Conservation (phyloP, 768 basidiomycete species). For the Naganishia vaughanmartiniae region DNA sequence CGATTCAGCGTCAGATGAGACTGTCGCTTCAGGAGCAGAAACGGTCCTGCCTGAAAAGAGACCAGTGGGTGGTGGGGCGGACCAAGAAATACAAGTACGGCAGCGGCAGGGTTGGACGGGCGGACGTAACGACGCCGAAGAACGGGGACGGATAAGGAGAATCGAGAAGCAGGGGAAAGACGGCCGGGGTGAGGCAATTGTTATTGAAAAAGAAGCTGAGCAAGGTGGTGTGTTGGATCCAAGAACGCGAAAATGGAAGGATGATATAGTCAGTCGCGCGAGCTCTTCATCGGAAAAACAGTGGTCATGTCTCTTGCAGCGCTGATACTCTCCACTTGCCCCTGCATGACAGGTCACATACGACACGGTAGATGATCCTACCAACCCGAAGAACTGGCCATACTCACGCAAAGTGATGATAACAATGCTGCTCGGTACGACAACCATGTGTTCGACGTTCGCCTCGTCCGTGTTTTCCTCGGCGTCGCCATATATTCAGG, state of each 20-base stretch:
- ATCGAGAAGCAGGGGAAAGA: not conserved
- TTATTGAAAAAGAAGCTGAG: not conserved
- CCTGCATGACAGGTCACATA: slow-evolving; percentile 33
- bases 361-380: slow-evolving; percentile 40
- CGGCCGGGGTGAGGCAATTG: not conserved
- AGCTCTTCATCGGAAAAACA: not conserved
- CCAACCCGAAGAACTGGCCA: slow-evolving; percentile 49
- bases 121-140: slow-evolving; percentile 6
- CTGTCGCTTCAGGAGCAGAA: not conserved
- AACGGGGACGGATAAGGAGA: slow-evolving; percentile 6
- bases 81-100: slow-evolving; percentile 1
- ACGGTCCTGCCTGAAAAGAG: not conserved
- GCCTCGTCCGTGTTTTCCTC: slow-evolving; percentile 41
- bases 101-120: slow-evolving; percentile 9
- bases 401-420: slow-evolving; percentile 36
- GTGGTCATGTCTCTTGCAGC: not conserved
- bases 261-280: slow-evolving; percentile 32
- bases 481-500: slow-evolving; percentile 37
- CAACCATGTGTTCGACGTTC: slow-evolving; percentile 51
- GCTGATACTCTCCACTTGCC: not conserved
- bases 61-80: not conserved
- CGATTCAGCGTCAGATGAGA: not conserved
- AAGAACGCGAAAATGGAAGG: slow-evolving; percentile 32
- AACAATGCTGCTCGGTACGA: slow-evolving; percentile 44
- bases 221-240: not conserved